Evolutionary conservation across 2,329 filamentous ascomycete genomes (phyloP), one percentile per base, ranked within the genome.

Genomic region (Trichoderma brevicompactum): DNA sequence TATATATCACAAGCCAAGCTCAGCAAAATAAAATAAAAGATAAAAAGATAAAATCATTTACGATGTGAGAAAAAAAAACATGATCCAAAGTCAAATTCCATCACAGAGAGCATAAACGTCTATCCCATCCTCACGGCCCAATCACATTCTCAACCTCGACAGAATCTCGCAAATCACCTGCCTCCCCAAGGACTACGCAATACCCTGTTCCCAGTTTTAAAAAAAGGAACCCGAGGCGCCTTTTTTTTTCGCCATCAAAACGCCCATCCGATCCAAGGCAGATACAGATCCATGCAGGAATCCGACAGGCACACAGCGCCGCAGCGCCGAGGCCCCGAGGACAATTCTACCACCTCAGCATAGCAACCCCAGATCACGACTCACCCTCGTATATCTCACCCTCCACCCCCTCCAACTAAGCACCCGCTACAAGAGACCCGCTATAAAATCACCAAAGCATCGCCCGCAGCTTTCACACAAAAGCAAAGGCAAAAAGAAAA

Each of bases 351-450:
- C 41, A 44, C 41, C 40, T 44, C 41, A 36, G 52, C 49, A 64
- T 64, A 40, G 48, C 60, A 63, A 46, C 60, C 58, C 58, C 41
- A 55, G 41, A 64, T 64, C 60, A 64, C 60, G 60, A 28, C 41
- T 19, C 13, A 41, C 28, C 8, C 12, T 50, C 40, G 46, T 34
- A 46, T 43, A 46, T 43, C 49, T 52, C 59, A 13, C 40, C 17
- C 34, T 23, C 23, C 46, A 17, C 46, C 46, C 46, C 23, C 23
- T 28, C 23, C 23, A 28, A 28, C 23, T 28, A 28, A 28, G 23
- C 23, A 36, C 40, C 12, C 36, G 13, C 17, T 34, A 23, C 53
- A 56, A 43, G 23, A 41, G 19, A 43, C 36, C 53, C 38, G 23
- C 40, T 32, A 28, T 53, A 43, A 38, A 36, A 38, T 12, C 46